Evolutionary conservation across 75 land plant genomes (phyloP), one percentile per base, ranked within the genome.

Genomic region (Selaginella moellendorffii): DNA sequence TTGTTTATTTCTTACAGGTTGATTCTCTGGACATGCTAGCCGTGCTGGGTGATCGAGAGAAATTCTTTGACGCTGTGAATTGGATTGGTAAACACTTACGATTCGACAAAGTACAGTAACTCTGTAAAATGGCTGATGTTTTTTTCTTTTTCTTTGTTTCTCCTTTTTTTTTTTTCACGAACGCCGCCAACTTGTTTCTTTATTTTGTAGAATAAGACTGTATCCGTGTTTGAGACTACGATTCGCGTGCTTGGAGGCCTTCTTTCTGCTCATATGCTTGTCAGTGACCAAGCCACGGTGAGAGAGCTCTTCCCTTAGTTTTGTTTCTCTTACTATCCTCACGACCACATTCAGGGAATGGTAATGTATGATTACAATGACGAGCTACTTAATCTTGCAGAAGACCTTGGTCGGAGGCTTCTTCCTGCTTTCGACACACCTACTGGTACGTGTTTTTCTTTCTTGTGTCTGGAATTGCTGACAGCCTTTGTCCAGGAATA

Each of bases 351-450:
- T 28, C 74, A 93, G 98, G 98, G 98, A 31, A 75, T 93, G 90
- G 81, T 71, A 62, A 69, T 93, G 54, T 80, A 74, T 29, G 67
- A 77, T 23, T 93, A 93, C 67, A 67, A 93, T 64, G 76, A 82
- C 58, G 75, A 93, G 31, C 69, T 93, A 65, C 80, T 93, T 58
- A 65, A 80, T 54, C 73, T 93, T 70, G 68, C 90, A 60, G 87
- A 83, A 64, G 90, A 85, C 77, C 74, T 93, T 66, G 98, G 79
- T 23, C 72, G 70, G 26, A 78, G 96, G 53, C 31, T 93, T 61
- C 53, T 93, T 56, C 96, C 98, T 71, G 90, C 98, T 29, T 93
- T 93, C 80, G 90, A 93, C 29, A 93, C 98, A 67, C 98, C 98
- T 29, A 89, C 96, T 79, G 98, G 98, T 93, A 54, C 28, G 2